A percentile compares a stretch with the other conserved stretches of the same genome.
These are phyloP conservation scores for Chaetomium sp. DNA, from an alignment of 2,329 filamentous ascomycete genomes.

Conservation along the genomic window DNA sequence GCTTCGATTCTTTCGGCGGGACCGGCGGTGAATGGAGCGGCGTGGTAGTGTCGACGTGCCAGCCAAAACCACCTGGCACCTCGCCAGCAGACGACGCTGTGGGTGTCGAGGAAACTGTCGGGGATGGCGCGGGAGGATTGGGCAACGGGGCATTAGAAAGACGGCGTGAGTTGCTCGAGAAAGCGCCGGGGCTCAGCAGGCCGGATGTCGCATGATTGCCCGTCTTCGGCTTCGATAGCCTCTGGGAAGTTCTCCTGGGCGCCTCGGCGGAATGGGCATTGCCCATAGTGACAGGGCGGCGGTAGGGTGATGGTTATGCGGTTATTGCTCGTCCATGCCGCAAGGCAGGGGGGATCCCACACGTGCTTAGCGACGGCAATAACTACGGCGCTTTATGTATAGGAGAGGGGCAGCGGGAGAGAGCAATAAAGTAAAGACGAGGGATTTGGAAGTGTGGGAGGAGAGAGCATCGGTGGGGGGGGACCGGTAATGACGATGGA, in stretches of 20 bases:
- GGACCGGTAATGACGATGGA: slow-evolving; percentile 19
- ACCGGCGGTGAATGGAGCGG: slow-evolving; percentile 30
- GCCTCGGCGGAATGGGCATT: slow-evolving; percentile 53
- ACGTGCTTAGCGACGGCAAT: slow-evolving; percentile 37
- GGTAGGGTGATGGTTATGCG: slow-evolving; percentile 42
- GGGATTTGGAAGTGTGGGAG: slow-evolving; percentile 21
- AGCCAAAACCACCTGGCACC: slow-evolving; percentile 19
- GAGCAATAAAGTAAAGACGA: slow-evolving; percentile 32
- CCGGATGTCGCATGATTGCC: slow-evolving; percentile 47
- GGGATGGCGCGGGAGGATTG: slow-evolving; percentile 25
- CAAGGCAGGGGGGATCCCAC: slow-evolving; percentile 33
- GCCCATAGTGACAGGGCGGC: slow-evolving; percentile 48
- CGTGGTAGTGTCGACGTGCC: slow-evolving; percentile 27
- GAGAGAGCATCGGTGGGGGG: neutral
- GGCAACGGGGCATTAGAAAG: slow-evolving; percentile 37
- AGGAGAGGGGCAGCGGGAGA: slow-evolving; percentile 32
- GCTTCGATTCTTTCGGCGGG: slow-evolving; percentile 33
- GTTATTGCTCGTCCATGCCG: slow-evolving; percentile 47
- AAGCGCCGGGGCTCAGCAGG: slow-evolving; percentile 44
- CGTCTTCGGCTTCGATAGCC: slow-evolving; percentile 55
- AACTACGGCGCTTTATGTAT: slow-evolving; percentile 40
- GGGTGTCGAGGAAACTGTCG: slow-evolving; percentile 27
- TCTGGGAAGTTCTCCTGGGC: slow-evolving; percentile 46
- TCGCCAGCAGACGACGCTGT: slow-evolving; percentile 26
- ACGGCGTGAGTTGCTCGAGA: slow-evolving; percentile 39